A percentile compares a stretch with the other conserved stretches of the same genome.
Conservation (phyloP, 805 yeast species). For the Blastobotrys peoriensis region DNA sequence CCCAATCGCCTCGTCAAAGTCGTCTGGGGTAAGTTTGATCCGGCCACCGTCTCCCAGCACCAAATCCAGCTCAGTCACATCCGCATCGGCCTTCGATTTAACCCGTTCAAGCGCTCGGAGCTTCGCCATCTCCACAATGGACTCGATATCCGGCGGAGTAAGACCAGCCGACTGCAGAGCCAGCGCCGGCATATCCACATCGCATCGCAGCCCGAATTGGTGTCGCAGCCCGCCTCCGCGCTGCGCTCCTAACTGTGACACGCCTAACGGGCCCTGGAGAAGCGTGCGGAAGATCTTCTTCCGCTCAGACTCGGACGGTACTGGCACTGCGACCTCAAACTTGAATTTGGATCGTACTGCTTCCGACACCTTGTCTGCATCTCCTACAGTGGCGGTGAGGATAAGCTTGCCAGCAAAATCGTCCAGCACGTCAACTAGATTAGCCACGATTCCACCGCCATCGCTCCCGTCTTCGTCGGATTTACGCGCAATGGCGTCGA, state of each 20-base stretch:
- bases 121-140: slow-evolving; percentile 65
- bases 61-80: slow-evolving; percentile 29
- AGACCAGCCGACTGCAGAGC: slow-evolving; percentile 90
- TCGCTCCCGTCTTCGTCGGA: slow-evolving; percentile 52
- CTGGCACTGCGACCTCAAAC: slow-evolving; percentile 69
- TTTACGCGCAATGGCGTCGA: slow-evolving; percentile 68
- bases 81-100: slow-evolving; percentile 20
- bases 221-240: slow-evolving; percentile 1
- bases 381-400: slow-evolving; percentile 61
- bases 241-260: neutral
- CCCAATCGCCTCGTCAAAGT: slow-evolving; percentile 64
- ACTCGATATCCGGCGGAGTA: slow-evolving; percentile 72
- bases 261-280: slow-evolving; percentile 1
- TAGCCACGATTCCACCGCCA: slow-evolving; percentile 34
- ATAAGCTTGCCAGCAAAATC: slow-evolving; percentile 47
- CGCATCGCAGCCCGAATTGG: slow-evolving; percentile 34
- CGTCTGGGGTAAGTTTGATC: slow-evolving; percentile 48
- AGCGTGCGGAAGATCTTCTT: slow-evolving; percentile 51
- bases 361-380: slow-evolving; percentile 62
- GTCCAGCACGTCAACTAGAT: slow-evolving; percentile 50
- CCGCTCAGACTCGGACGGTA: slow-evolving; percentile 78
- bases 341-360: slow-evolving; percentile 60
- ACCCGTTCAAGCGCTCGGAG: slow-evolving; percentile 48
- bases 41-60: slow-evolving; percentile 51
- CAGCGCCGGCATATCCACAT: slow-evolving; percentile 50